phyloP scores from a whole-genome alignment of 768 basidiomycete genomes.

The Trametes elegans region DNA sequence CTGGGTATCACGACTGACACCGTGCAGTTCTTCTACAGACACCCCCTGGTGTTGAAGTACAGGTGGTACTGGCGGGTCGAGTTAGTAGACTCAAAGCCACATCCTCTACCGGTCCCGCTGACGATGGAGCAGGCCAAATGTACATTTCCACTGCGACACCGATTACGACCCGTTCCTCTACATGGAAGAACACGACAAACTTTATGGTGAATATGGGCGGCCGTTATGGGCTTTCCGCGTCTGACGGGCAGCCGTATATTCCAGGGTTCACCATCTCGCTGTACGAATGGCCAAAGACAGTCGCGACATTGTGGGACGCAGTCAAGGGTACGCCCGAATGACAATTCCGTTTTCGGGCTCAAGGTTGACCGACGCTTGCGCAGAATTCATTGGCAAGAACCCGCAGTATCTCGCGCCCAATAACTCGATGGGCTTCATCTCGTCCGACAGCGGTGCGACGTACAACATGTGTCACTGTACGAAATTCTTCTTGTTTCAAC shows the following conservation, averaged over 20 bases:
- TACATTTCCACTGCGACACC: slow-evolving; percentile 72
- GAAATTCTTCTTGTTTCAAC: slow-evolving; percentile 22
- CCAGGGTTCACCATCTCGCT: slow-evolving; percentile 62
- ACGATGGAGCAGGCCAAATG: slow-evolving; percentile 61
- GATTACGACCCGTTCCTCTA: slow-evolving; percentile 63
- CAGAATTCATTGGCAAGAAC: slow-evolving; percentile 54
- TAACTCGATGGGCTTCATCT: slow-evolving; percentile 64
- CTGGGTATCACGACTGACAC: not conserved
- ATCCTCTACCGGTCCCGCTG: not conserved
- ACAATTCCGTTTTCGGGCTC: slow-evolving; percentile 28
- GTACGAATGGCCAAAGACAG: slow-evolving; percentile 63
- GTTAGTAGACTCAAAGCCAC: slow-evolving; percentile 30
- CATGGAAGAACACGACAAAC: slow-evolving; percentile 68
- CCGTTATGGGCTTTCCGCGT: not conserved
- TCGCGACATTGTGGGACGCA: slow-evolving; percentile 60
- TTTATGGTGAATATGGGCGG: slow-evolving; percentile 48
- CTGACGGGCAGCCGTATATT: not conserved
- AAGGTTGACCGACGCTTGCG: not conserved
- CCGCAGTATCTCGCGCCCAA: slow-evolving; percentile 54
- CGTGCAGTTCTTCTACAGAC: slow-evolving; percentile 54
- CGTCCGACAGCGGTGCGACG: slow-evolving; percentile 59
- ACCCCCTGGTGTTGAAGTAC: slow-evolving; percentile 60
- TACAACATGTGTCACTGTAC: slow-evolving; percentile 68
- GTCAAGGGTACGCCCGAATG: slow-evolving; percentile 42
- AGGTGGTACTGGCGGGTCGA: slow-evolving; percentile 80